Evolutionary conservation across 108 stramenopile species (phyloP).

Genomic region (Skeletonema potamos): DNA sequence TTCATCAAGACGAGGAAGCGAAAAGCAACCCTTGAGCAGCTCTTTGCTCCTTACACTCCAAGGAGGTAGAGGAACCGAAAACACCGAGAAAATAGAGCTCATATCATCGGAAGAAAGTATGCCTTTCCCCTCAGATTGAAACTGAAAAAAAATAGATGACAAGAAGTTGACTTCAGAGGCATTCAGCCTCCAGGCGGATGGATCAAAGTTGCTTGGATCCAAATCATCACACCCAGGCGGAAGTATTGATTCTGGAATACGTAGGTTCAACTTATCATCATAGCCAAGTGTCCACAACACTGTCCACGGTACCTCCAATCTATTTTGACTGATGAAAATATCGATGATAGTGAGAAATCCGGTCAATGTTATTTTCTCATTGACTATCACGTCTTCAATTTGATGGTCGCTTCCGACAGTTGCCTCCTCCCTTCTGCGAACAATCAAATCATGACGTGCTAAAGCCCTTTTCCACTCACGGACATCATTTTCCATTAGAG

Average conservation of each 20-base stretch:
- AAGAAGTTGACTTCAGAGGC: constrained; percentile 56
- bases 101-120: constrained; percentile 61
- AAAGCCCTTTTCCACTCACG: constrained; percentile 77
- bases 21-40: constrained; percentile 61
- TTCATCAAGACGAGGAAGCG: constrained; percentile 52
- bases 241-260: constrained; percentile 54
- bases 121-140: constrained; percentile 68
- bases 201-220: constrained; percentile 18
- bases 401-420: constrained; percentile 41
- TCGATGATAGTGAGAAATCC: constrained; percentile 85
- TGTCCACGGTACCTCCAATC: constrained; percentile 82
- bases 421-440: not conserved
- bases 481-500: constrained; percentile 65
- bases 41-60: constrained; percentile 65
- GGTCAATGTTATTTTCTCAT: constrained; percentile 75
- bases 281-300: constrained; percentile 75
- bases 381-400: constrained; percentile 51
- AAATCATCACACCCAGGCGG: not conserved
- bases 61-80: constrained; percentile 64
- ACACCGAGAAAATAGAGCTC: constrained; percentile 61
- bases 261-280: constrained; percentile 66
- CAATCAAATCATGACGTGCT: constrained; percentile 14
- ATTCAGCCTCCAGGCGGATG: constrained; percentile 50
- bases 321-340: constrained; percentile 77
- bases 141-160: constrained; percentile 64